Conservation (phyloP, 1,284 basidiomycete genomes). For the Rhodotorula sp. region DNA sequence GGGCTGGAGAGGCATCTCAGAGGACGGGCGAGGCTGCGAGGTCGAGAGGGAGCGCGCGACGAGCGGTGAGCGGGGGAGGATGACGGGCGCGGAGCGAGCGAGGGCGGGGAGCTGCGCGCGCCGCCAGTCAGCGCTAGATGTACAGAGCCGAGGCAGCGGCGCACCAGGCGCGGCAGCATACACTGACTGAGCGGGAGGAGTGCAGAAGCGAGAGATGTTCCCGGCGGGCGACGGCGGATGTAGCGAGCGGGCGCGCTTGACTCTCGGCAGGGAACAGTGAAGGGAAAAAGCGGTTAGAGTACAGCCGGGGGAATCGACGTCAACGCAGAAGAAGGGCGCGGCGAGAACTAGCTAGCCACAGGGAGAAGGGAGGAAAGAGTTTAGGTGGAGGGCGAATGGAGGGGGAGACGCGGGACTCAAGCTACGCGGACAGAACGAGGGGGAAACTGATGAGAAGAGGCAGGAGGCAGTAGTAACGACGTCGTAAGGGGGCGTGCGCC, state of each 20-base stretch:
- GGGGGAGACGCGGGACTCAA: neutral
- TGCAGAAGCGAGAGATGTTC: neutral
- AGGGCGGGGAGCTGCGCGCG: neutral
- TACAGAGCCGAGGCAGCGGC: neutral
- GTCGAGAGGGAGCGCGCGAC: no score
- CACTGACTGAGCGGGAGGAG: neutral
- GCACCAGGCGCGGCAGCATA: slow-evolving; percentile 2
- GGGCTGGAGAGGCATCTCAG: neutral
- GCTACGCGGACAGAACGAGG: neutral
- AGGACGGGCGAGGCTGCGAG: neutral
- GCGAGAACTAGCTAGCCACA: neutral
- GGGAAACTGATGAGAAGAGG: neutral
- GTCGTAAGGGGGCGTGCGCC: neutral
- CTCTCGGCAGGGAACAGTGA: no score
- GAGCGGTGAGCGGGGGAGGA: neutral
- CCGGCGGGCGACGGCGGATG: neutral
- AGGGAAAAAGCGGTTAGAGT: neutral
- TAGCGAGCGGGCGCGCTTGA: no score
- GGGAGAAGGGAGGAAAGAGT: neutral
- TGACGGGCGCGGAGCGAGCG: neutral
- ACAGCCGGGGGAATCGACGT: neutral
- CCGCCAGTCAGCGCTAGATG: no score
- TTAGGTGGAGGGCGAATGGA: neutral
- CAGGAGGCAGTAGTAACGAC: neutral
- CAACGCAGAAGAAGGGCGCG: neutral